Evolutionary conservation across 1,284 basidiomycete species (phyloP).

Genomic region (Mycosarcoma maydis): DNA sequence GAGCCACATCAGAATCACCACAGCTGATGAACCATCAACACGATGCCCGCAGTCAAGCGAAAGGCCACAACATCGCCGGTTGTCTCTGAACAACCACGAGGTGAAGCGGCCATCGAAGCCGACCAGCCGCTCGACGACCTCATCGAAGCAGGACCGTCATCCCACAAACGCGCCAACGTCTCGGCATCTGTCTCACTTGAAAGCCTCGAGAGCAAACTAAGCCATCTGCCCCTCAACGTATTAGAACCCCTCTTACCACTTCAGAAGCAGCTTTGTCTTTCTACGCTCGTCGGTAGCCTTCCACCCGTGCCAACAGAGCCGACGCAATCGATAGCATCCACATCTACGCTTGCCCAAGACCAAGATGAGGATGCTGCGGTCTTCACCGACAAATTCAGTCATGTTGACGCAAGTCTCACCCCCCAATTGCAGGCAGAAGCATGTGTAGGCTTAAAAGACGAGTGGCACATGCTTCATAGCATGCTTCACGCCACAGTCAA

Average conservation of each 20-base stretch:
- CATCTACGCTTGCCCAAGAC: neutral
- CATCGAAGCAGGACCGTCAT: neutral
- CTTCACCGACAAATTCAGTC: constrained; percentile 1
- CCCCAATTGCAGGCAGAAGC: constrained; percentile 12
- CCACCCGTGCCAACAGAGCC: constrained; percentile 4
- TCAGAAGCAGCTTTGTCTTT: constrained; percentile 25
- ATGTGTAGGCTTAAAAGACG: constrained; percentile 53
- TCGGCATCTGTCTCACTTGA: neutral
- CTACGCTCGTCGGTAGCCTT: constrained; percentile 23
- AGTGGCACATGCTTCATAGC: constrained; percentile 46
- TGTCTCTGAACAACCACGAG: constrained; percentile 3
- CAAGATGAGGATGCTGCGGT: constrained; percentile 17
- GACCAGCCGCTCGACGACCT: constrained; percentile 9
- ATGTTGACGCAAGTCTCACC: neutral
- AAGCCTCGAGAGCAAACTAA: constrained; percentile 9
- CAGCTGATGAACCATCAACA: neutral
- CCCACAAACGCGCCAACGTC: constrained; percentile 10
- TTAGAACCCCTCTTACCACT: constrained; percentile 13
- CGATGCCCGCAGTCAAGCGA: constrained; percentile 15
- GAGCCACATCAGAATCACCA: no score
- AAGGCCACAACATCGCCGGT: constrained; percentile 21
- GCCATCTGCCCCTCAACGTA: constrained; percentile 5
- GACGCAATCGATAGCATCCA: neutral
- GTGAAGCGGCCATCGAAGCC: constrained; percentile 8
- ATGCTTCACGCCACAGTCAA: constrained; percentile 48